Evolutionary conservation across 1,284 basidiomycete genomes (phyloP), one percentile per base, ranked within the genome.

Genomic region (Exobasidium rhododendri): DNA sequence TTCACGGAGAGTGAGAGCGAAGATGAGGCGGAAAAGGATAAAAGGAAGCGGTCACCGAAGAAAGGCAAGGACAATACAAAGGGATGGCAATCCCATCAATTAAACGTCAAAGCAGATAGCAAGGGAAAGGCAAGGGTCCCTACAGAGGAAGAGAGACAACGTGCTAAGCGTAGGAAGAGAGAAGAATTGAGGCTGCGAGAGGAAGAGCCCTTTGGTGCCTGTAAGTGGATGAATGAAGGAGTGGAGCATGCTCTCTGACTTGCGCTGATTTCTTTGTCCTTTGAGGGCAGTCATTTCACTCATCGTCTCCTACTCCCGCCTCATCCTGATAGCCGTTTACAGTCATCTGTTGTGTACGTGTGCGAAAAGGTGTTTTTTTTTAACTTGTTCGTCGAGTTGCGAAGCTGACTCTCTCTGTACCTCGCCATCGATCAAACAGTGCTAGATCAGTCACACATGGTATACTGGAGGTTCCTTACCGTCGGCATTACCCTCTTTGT

Each of bases 271-370:
- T 40, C 35, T 40, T 40, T 40, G 49, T n/a, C n/a, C n/a, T 40
- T 40, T 40, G 7, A 10, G 35, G 7, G 17, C 7, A 40, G 35
- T 69, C 62, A 70, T 74, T 44, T 60, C 57, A 26, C 61, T 75
- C 56, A 57, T 76, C 26, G 70, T 77, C 47, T 67, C 65, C 4
- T 79, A 79, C 54, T 68, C 74, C 29, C 69, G 77, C 3, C 59
- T 79, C 11, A 65, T 79, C 22, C 63, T 79, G 29, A 78, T 79
- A 29, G 76, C 76, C 0, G 76, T 78, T 30, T 79, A 79, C 64
- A 68, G 64, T 17, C 77, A 79, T 44, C 58, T 79, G 40, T 58
- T 79, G 46, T 64, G n/a, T n/a, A n/a, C n/a, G n/a, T n/a, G n/a
- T n/a, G n/a, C n/a, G n/a, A n/a, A n/a, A n/a, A n/a, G n/a, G 59